phyloP scores from a whole-genome alignment of 2,329 filamentous ascomycete genomes.

The Clarireedia monteithiana region DNA sequence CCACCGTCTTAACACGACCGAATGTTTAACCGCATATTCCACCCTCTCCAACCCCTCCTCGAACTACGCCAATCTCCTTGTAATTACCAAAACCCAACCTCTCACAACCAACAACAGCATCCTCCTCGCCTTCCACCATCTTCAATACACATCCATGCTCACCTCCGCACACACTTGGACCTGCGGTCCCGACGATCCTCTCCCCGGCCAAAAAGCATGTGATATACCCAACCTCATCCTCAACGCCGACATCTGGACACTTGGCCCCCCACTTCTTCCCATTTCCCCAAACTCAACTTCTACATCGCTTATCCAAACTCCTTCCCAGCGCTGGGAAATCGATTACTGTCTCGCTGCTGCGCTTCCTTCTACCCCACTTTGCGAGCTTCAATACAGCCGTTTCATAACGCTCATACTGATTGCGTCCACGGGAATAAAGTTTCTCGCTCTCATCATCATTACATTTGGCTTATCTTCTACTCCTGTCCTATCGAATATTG shows the following conservation, averaged over 20 bases:
- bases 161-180: conserved; percentile 19
- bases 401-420: neutral
- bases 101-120: conserved; percentile 11
- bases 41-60: conserved; percentile 8
- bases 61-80: conserved; percentile 15
- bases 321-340: conserved; percentile 13
- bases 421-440: neutral
- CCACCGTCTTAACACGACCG: conserved; percentile 13
- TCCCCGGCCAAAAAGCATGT: conserved; percentile 16
- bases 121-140: conserved; percentile 15
- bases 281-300: neutral
- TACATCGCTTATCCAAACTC: neutral
- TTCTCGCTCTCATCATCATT: neutral
- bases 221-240: conserved; percentile 13
- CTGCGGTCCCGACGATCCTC: conserved; percentile 14
- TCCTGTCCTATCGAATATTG: conserved; percentile 27
- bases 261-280: conserved; percentile 5
- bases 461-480: conserved; percentile 13
- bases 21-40: conserved; percentile 18
- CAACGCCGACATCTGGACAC: conserved; percentile 15
- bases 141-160: conserved; percentile 15
- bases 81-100: conserved; percentile 15
- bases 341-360: conserved; percentile 18
- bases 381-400: conserved; percentile 17
- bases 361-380: conserved; percentile 11